Conservation (phyloP, 2,329 filamentous ascomycete genomes). For the Fonsecaea erecta region DNA sequence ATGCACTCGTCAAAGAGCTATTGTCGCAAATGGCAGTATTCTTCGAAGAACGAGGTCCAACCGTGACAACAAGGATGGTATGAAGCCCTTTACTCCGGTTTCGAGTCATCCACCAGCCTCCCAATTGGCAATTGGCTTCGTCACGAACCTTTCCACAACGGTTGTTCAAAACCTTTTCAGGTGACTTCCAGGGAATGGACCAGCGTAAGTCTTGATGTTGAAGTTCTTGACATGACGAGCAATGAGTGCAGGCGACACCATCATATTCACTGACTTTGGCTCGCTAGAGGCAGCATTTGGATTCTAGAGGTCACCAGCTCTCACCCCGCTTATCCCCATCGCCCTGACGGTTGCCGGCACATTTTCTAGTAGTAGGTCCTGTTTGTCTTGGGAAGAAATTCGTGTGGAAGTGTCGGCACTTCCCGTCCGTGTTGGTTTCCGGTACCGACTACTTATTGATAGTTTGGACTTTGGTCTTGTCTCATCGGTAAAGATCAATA, state of each 20-base stretch:
- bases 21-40: constrained; percentile 7
- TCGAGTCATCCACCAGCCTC: constrained; percentile 34
- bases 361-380: constrained; percentile 31
- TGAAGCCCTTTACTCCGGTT: constrained; percentile 49
- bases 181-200: constrained; percentile 48
- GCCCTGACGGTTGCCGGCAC: constrained; percentile 25
- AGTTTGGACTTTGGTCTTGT: constrained; percentile 42
- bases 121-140: constrained; percentile 1
- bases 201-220: constrained; percentile 45
- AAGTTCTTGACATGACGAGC: constrained; percentile 30
- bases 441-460: constrained; percentile 39
- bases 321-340: constrained; percentile 1
- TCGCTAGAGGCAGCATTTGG: constrained; percentile 51
- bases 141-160: constrained; percentile 16
- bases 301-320: constrained; percentile 39
- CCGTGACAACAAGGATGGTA: constrained; percentile 50
- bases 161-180: constrained; percentile 17
- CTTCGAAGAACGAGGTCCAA: constrained; percentile 47
- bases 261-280: constrained; percentile 53
- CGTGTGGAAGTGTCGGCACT: no score
- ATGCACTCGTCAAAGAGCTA: constrained; percentile 44
- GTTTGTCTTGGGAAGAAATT: constrained; percentile 32
- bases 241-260: constrained; percentile 48
- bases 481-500: constrained; percentile 47
- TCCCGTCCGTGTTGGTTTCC: constrained; percentile 29